These are phyloP conservation scores for Hordeum marinum DNA, from an alignment of 176 grass and related monocot species.

Conservation along the genomic window DNA sequence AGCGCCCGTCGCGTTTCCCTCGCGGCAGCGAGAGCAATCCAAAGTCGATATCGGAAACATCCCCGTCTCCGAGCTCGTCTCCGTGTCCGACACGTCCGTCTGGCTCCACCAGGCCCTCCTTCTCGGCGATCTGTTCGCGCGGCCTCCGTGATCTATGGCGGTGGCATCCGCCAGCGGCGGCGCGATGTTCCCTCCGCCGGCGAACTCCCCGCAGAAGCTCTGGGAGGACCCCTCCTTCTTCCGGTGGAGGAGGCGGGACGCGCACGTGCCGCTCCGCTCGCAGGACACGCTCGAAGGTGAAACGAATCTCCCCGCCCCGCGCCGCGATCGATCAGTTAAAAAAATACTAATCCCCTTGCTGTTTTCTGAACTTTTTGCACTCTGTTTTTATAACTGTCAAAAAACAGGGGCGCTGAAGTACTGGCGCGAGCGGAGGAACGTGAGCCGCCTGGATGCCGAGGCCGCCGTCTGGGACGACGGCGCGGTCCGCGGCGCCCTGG, in stretches of 20 bases:
- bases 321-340: not conserved
- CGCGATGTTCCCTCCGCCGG: slow-evolving; percentile 22
- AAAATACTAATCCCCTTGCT: not conserved
- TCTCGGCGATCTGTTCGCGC: too few species aligned
- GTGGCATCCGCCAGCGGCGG: slow-evolving; percentile 24
- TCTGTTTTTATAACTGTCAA: not conserved
- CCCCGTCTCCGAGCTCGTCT: too few species aligned
- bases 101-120: too few species aligned
- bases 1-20: too few species aligned
- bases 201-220: slow-evolving; percentile 36
- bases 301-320: not conserved
- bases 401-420: slow-evolving; percentile 69
- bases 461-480: slow-evolving; percentile 71
- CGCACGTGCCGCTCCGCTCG: slow-evolving; percentile 76
- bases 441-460: slow-evolving; percentile 54
- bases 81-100: too few species aligned
- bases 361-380: not conserved
- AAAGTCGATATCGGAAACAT: too few species aligned
- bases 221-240: slow-evolving; percentile 95
- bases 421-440: slow-evolving; percentile 80
- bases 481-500: slow-evolving; percentile 46
- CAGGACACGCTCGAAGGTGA: slow-evolving; percentile 86
- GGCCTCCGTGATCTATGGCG: slow-evolving; percentile 31
- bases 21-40: too few species aligned
- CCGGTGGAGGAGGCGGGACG: slow-evolving; percentile 86